Percentiles rank a stretch among this genome's conserved stretches.
phyloP scores from a whole-genome alignment of 805 yeast genomes.

The Lipomyces sp. region DNA sequence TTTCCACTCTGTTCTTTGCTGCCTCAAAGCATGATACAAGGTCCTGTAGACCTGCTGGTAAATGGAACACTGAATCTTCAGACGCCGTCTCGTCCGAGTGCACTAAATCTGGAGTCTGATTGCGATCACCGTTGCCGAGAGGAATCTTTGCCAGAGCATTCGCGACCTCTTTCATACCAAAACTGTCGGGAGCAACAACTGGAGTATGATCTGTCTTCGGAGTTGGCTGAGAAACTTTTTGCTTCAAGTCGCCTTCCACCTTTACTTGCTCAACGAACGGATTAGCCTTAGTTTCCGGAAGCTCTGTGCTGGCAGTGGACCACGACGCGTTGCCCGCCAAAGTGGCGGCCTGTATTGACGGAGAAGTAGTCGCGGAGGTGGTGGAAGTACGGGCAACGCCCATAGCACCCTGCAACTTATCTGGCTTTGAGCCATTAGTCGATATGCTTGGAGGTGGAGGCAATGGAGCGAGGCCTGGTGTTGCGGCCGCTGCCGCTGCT shows the following conservation, averaged over 20 bases:
- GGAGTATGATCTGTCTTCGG: not conserved
- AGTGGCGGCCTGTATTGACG: slow-evolving; percentile 18
- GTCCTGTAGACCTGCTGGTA: slow-evolving; percentile 45
- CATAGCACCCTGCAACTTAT: slow-evolving; percentile 26
- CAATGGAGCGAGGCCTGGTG: slow-evolving; percentile 29
- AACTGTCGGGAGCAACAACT: too few species aligned
- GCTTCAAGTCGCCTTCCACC: too few species aligned
- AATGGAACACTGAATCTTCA: slow-evolving; percentile 22
- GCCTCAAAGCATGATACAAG: slow-evolving; percentile 40
- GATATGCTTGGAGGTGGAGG: slow-evolving; percentile 31
- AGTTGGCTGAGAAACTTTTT: too few species aligned
- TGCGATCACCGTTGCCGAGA: slow-evolving; percentile 1
- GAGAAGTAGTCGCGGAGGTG: slow-evolving; percentile 26
- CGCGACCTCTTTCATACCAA: slow-evolving; percentile 5
- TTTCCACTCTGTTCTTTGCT: slow-evolving; percentile 46
- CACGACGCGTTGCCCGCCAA: slow-evolving; percentile 17
- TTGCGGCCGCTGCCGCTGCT: slow-evolving; percentile 35
- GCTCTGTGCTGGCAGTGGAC: slow-evolving; percentile 15
- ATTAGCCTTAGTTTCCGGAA: too few species aligned
- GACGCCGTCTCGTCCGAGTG: slow-evolving; percentile 25
- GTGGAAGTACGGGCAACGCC: slow-evolving; percentile 17
- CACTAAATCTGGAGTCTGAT: slow-evolving; percentile 17
- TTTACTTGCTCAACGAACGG: too few species aligned
- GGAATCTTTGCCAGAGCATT: not conserved
- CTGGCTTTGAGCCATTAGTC: slow-evolving; percentile 21